Evolutionary conservation across 768 basidiomycete genomes (phyloP), one percentile per base, ranked within the genome.

Genomic region (Boletus edulis): DNA sequence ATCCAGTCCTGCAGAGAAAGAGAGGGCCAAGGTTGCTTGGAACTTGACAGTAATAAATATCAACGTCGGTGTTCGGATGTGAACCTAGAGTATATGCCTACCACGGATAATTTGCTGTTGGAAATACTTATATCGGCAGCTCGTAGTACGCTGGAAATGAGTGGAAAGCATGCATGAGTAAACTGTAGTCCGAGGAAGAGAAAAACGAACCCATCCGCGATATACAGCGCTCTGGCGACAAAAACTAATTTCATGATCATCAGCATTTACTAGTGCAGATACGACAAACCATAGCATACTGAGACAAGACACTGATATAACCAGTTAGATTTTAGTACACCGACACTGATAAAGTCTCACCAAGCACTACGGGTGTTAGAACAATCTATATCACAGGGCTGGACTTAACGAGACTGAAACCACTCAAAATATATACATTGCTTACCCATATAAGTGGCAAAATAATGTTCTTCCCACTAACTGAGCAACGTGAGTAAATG

Each of bases 391-490:
- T 18, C 34, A 15, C 11, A 38, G 8, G 34, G 9, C 31, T 29
- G 6, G 46, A 29, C 29, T 29, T 2, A 43, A 22, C 3, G 3
- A 31, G 2, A 29, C 17, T 10, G 17, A 8, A 15, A n/a, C 8
- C 4, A 3, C 3, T 24, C 4, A 22, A 22, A 8, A 4, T 24
- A 29, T 10, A 29, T 8, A 43, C 2, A 18, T 9, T 27, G 10
- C 44, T 40, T 43, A 60, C 59, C 46, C 53, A 60, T 46, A 42
- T 2, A 0, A 62, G 8, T 8, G 41, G 57, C 2, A 7, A 9
- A 14, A 39, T 0, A 13, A 55, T n/a, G 0, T 39, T 55, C 22
- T n/a, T 62, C 44, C 42, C 38, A 1, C 45, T 53, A 24, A 63
- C 62, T 63, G 17, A 4, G 2, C 2, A 8, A 1, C 0, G 3